Conservation (phyloP, 768 basidiomycete species). For the Pisolithus albus region DNA sequence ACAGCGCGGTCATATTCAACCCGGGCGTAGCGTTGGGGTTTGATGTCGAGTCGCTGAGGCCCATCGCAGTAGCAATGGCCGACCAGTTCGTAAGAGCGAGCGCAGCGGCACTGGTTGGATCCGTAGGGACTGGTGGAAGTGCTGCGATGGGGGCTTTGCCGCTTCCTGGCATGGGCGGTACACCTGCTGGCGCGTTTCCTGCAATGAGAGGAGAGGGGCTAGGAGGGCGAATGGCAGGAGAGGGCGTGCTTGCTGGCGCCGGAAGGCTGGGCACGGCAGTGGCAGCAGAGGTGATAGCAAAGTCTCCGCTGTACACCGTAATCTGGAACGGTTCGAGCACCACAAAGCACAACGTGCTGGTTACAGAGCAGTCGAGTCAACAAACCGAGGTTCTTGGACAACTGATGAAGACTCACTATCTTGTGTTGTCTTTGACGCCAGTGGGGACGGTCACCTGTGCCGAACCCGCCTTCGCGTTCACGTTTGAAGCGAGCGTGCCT, state of each 20-base stretch:
- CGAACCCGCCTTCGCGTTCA: conserved; percentile 30
- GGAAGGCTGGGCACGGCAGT: not conserved
- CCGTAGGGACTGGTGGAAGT: too few species aligned
- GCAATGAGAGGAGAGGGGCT: not conserved
- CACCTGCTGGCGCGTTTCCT: too few species aligned
- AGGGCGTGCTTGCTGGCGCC: conserved; percentile 1
- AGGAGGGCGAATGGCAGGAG: not conserved
- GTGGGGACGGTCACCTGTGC: conserved; percentile 25
- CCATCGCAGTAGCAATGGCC: too few species aligned
- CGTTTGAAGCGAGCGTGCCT: conserved; percentile 36
- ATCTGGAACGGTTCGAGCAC: conserved; percentile 16
- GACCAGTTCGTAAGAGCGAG: too few species aligned
- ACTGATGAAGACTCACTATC: conserved; percentile 24
- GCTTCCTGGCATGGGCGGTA: too few species aligned
- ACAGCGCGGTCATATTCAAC: too few species aligned
- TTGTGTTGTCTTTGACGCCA: conserved; percentile 18
- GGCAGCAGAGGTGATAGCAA: conserved; percentile 29
- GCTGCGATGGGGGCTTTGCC: too few species aligned
- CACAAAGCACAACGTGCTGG: conserved; percentile 30
- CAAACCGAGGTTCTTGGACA: not conserved
- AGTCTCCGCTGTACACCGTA: conserved; percentile 47
- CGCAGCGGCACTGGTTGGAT: too few species aligned
- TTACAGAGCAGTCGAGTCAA: not conserved
- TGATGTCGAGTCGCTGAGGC: too few species aligned
- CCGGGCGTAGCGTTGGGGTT: too few species aligned